phyloP scores from a whole-genome alignment of 495 filamentous ascomycete species.

The Penicillium maclennaniae region DNA sequence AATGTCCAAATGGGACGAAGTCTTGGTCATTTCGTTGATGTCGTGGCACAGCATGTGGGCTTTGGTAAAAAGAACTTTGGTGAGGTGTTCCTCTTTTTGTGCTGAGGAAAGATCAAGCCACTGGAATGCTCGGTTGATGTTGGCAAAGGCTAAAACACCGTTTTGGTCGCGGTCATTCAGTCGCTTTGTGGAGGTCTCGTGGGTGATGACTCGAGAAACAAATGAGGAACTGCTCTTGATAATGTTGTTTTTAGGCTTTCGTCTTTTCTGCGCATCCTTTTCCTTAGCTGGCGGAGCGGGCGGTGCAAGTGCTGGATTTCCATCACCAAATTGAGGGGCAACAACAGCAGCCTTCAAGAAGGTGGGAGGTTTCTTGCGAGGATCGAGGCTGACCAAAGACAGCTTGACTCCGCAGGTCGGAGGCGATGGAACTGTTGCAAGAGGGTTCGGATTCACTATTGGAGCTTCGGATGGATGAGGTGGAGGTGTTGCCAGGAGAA shows the following conservation, averaged over 20 bases:
- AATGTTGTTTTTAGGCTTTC: conserved; percentile 96
- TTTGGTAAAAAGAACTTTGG: conserved; percentile 94
- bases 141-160: conserved; percentile 86
- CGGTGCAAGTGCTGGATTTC: conserved; percentile 66
- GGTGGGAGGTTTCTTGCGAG: conserved; percentile 53
- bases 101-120: conserved; percentile 66
- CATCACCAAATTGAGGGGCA: conserved; percentile 80
- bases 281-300: conserved; percentile 59
- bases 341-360: conserved; percentile 36
- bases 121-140: conserved; percentile 90
- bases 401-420: conserved; percentile 84
- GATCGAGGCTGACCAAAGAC: conserved; percentile 66
- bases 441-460: conserved; percentile 78
- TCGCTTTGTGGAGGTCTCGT: conserved; percentile 74
- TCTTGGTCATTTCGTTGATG: conserved; percentile 80
- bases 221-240: conserved; percentile 97
- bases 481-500: conserved; percentile 89
- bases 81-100: conserved; percentile 73
- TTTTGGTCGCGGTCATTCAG: conserved; percentile 72
- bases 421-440: conserved; percentile 75
- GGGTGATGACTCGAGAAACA: conserved; percentile 88
- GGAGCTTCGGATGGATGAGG: conserved; percentile 93
- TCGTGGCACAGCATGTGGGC: conserved; percentile 95
- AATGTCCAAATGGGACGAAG: conserved; percentile 74
- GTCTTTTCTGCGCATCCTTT: conserved; percentile 73